These are phyloP conservation scores for Mrakiaceae sp. DNA, from an alignment of 1,284 basidiomycete genomes.

Conservation along the genomic window DNA sequence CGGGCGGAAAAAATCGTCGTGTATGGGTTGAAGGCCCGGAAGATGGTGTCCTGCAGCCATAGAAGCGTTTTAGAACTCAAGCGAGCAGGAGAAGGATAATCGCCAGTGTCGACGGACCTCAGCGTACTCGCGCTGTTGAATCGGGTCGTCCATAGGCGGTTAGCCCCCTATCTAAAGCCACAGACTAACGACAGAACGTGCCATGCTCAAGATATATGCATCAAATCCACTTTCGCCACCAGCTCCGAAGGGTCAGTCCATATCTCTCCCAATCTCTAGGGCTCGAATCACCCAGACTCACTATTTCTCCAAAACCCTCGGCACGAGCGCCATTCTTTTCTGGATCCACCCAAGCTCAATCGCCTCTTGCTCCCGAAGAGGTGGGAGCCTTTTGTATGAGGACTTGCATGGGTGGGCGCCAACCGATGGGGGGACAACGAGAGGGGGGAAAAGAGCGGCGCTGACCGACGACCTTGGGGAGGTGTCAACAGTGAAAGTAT, in stretches of 20 bases:
- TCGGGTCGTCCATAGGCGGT: slow-evolving; percentile 25
- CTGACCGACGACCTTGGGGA: no score
- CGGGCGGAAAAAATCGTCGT: slow-evolving; percentile 44
- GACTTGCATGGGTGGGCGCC: not conserved
- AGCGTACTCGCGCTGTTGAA: slow-evolving; percentile 44
- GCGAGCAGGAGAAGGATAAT: not conserved
- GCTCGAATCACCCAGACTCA: slow-evolving; percentile 18
- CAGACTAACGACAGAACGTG: no score
- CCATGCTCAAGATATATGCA: slow-evolving; percentile 15
- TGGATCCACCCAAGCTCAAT: slow-evolving; percentile 41
- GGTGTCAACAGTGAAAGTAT: no score
- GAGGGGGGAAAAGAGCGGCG: no score
- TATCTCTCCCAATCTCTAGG: not conserved
- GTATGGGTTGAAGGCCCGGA: slow-evolving; percentile 42
- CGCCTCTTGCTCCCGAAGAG: slow-evolving; percentile 39
- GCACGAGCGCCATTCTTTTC: slow-evolving; percentile 38
- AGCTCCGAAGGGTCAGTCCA: not conserved
- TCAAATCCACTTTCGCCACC: slow-evolving; percentile 19
- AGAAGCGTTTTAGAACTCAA: not conserved
- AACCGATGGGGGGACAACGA: no score
- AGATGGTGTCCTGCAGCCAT: slow-evolving; percentile 34
- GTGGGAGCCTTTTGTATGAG: slow-evolving; percentile 36
- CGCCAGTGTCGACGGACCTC: slow-evolving; percentile 29
- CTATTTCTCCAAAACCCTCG: slow-evolving; percentile 39
- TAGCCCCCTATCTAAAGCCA: no score